Conservation (phyloP, 1,284 basidiomycete species). For the Schizophyllum amplum region DNA sequence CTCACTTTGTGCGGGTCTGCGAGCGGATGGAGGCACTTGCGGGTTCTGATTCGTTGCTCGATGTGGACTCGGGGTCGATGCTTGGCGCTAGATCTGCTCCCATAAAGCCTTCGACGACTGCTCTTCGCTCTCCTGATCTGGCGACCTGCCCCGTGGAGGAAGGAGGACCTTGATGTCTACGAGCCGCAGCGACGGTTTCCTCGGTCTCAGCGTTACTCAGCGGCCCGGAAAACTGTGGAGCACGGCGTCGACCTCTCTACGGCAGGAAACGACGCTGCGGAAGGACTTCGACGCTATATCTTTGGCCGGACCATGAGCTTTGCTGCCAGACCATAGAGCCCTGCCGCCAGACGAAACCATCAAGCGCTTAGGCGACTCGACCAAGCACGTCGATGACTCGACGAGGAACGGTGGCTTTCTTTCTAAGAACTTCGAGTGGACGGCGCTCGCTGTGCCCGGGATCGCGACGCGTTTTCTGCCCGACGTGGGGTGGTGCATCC, state of each 20-base stretch:
- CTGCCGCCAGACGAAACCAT: background rate
- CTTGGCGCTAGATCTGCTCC: background rate
- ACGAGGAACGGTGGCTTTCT: constrained; percentile 1
- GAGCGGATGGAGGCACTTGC: constrained; percentile 22
- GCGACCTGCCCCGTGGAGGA: too few relatives aligned
- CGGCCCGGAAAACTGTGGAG: background rate
- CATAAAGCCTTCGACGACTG: background rate
- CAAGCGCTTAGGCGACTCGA: background rate
- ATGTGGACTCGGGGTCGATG: background rate
- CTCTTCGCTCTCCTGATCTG: background rate
- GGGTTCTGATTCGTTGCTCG: too few relatives aligned
- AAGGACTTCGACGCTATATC: background rate
- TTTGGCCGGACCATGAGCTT: background rate
- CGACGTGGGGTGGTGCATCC: constrained; percentile 36
- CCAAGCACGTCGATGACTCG: background rate
- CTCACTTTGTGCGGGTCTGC: constrained; percentile 29
- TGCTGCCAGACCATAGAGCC: background rate
- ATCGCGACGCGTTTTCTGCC: constrained; percentile 26
- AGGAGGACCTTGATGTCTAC: too few relatives aligned
- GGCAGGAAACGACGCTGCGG: background rate
- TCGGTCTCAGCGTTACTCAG: background rate
- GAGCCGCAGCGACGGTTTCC: background rate
- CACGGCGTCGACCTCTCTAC: background rate
- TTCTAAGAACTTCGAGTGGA: constrained; percentile 7
- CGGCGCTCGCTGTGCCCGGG: constrained; percentile 1